These are phyloP conservation scores for Hortaea sp. DNA, from an alignment of 2,329 filamentous ascomycete genomes.

Conservation along the genomic window DNA sequence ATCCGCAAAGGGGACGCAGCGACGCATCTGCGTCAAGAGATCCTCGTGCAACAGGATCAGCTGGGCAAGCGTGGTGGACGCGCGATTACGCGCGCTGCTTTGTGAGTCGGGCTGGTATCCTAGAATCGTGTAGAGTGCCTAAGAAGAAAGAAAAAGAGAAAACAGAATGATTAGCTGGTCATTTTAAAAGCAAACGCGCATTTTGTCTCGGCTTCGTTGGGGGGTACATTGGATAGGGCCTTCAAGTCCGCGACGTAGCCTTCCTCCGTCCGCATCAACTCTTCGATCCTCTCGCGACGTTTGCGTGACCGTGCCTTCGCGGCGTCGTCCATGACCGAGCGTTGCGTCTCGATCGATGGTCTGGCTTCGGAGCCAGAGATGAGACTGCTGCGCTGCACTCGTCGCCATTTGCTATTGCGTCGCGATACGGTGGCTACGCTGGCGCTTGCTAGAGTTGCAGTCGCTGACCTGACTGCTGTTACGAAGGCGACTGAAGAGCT, in stretches of 20 bases:
- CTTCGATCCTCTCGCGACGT: conserved; percentile 70
- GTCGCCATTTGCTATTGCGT: conserved; percentile 44
- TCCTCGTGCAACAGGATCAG: conserved; percentile 78
- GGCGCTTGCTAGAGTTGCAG: conserved; percentile 62
- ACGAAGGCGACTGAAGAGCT: conserved; percentile 71
- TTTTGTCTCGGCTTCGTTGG: neutral
- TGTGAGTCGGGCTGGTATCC: conserved; percentile 17
- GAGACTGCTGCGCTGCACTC: conserved; percentile 47
- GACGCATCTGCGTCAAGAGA: conserved; percentile 64
- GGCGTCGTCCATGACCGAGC: conserved; percentile 51
- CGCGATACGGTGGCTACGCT: conserved; percentile 57
- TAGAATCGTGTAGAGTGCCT: conserved; percentile 36
- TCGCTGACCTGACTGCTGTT: conserved; percentile 70
- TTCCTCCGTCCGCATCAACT: conserved; percentile 77
- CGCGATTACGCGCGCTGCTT: conserved; percentile 18
- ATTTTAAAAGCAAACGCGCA: neutral
- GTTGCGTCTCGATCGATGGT: conserved; percentile 47
- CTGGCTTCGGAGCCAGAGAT: conserved; percentile 58
- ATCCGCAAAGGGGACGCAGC: conserved; percentile 56
- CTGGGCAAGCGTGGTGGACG: conserved; percentile 41
- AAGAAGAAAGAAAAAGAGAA: neutral
- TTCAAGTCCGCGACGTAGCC: conserved; percentile 81
- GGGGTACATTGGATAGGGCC: conserved; percentile 66
- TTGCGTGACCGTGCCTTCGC: conserved; percentile 64
- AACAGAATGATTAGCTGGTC: too few species aligned